phyloP scores from a whole-genome alignment of 345 rosid genomes.

The Arabidopsis arenosa region DNA sequence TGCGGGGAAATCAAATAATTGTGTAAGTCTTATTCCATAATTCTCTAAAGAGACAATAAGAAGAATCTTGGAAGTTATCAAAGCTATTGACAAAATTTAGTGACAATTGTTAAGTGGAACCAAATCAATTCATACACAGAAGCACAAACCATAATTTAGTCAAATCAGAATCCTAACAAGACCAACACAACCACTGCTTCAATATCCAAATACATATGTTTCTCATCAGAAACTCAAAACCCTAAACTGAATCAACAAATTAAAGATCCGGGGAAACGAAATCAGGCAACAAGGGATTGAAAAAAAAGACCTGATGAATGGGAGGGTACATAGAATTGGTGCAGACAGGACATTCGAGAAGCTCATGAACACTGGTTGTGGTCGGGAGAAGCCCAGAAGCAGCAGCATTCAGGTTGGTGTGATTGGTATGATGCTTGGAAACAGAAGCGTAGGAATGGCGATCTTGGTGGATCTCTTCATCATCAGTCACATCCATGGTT shows the following conservation, averaged over 20 bases:
- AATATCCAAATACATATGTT: background rate
- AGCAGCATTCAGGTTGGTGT: conserved; percentile 45
- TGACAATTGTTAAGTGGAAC: conserved; percentile 17
- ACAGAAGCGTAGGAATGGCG: conserved; percentile 57
- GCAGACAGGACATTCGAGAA: conserved; percentile 96
- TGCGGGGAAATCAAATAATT: conserved; percentile 45
- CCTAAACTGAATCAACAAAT: conserved; percentile 13
- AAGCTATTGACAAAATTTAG: background rate
- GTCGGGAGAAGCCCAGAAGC: conserved; percentile 60
- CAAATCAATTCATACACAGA: conserved; percentile 15
- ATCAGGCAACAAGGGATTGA: background rate
- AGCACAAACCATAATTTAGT: background rate
- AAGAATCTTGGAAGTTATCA: background rate
- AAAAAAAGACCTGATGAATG: conserved; percentile 77
- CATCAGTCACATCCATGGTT: conserved; percentile 71
- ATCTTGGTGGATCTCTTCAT: conserved; percentile 83
- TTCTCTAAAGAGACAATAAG: conserved; percentile 7
- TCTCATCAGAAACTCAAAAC: conserved; percentile 7
- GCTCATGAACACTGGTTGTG: conserved; percentile 91
- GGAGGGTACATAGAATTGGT: conserved; percentile 99
- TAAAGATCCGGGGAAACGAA: conserved; percentile 12
- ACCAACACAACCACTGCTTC: no score
- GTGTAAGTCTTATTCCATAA: background rate
- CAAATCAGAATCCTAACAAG: background rate
- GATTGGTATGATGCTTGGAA: conserved; percentile 60